Conservation (phyloP, 371 early-diverging fungal genomes). For the Saksenaea oblongispora region DNA sequence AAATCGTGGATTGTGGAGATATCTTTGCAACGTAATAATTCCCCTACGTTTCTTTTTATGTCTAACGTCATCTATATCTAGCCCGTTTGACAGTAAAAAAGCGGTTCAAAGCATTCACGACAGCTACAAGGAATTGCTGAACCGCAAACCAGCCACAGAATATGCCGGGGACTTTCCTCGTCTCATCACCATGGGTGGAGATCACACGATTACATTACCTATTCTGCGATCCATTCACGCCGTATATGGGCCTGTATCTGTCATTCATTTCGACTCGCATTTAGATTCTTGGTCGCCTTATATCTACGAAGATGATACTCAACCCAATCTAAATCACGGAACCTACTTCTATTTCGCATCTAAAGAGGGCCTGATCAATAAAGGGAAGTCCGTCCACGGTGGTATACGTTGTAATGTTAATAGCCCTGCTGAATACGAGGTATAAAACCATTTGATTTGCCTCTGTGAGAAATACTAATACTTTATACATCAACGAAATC, state of each 20-base stretch:
- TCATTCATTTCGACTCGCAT: slow-evolving; percentile 57
- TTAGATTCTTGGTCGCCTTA: slow-evolving; percentile 52
- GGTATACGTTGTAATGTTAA: slow-evolving; percentile 36
- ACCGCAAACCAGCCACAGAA: slow-evolving; percentile 9
- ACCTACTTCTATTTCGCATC: slow-evolving; percentile 53
- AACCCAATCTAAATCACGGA: slow-evolving; percentile 40
- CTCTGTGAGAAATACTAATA: slow-evolving; percentile 8
- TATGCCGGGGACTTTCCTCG: slow-evolving; percentile 19
- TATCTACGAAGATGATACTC: slow-evolving; percentile 38
- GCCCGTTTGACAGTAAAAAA: slow-evolving; percentile 20
- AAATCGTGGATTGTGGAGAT: slow-evolving; percentile 53
- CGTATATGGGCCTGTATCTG: slow-evolving; percentile 44
- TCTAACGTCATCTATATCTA: not conserved
- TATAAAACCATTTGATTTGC: not conserved
- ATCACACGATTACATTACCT: slow-evolving; percentile 48
- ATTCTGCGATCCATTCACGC: slow-evolving; percentile 39
- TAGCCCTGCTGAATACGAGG: not conserved
- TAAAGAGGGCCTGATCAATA: slow-evolving; percentile 48
- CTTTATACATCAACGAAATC: slow-evolving; percentile 36
- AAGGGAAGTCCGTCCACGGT: slow-evolving; percentile 53
- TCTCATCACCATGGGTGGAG: slow-evolving; percentile 46
- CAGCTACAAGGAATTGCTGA: slow-evolving; percentile 17
- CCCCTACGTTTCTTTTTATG: not conserved
- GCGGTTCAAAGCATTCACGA: slow-evolving; percentile 16
- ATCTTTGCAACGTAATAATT: slow-evolving; percentile 11